Percentiles rank a stretch among this genome's conserved stretches.
phyloP scores from a whole-genome alignment of 176 grass and related monocot species.

The Musa itinerans region DNA sequence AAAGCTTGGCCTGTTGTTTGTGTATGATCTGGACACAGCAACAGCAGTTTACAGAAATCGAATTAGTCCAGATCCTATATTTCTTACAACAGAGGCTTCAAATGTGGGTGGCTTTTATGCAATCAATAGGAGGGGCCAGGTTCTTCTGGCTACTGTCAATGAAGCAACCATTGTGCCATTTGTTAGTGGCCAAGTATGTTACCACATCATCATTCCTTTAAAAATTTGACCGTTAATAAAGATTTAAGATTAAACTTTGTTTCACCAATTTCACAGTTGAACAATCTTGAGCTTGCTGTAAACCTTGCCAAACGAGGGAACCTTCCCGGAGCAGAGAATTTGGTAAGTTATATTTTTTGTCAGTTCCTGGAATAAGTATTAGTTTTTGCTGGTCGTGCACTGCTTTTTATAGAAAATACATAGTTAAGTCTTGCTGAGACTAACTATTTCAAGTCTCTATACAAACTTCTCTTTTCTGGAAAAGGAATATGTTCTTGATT shows the following conservation, averaged over 20 bases:
- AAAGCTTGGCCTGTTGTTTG: constrained; percentile 92
- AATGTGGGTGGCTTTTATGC: constrained; percentile 88
- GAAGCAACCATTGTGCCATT: constrained; percentile 86
- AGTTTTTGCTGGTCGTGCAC: background rate
- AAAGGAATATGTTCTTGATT: too few relatives aligned
- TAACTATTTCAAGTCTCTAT: too few relatives aligned
- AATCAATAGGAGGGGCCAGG: constrained; percentile 90
- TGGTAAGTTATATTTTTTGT: constrained; percentile 34
- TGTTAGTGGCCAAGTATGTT: constrained; percentile 75
- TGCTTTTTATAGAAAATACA: too few relatives aligned
- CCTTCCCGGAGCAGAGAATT: constrained; percentile 94
- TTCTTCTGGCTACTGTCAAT: constrained; percentile 96
- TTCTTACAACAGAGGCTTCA: constrained; percentile 83
- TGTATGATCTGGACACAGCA: constrained; percentile 92
- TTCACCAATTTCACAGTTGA: constrained; percentile 45
- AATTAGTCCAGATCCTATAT: constrained; percentile 97
- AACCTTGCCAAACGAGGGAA: constrained; percentile 99
- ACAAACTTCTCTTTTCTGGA: too few relatives aligned
- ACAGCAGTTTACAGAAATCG: constrained; percentile 96
- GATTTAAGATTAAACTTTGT: constrained; percentile 9
- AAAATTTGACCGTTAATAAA: background rate
- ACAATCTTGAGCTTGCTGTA: constrained; percentile 95
- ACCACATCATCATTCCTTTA: constrained; percentile 3
- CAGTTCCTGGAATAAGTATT: background rate
- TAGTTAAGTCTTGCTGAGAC: too few relatives aligned